Conservation (phyloP, 805 yeast genomes). For the Tanozyma kutaoensis region DNA sequence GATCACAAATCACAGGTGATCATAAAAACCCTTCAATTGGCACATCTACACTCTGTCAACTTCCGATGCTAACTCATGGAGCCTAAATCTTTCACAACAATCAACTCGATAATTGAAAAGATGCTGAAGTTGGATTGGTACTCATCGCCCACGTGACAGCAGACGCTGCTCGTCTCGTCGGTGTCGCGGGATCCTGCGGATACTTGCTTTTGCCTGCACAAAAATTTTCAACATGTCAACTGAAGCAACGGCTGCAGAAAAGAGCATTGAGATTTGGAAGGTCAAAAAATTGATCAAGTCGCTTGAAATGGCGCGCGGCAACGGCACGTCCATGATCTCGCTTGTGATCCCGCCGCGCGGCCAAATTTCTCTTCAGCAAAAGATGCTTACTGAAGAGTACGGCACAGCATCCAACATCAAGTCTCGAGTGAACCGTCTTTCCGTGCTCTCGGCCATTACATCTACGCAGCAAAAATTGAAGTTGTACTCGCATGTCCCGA, state of each 20-base stretch:
- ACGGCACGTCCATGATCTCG: constrained; percentile 98
- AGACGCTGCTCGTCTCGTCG: too few species aligned
- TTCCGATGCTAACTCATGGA: too few species aligned
- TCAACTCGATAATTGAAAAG: too few species aligned
- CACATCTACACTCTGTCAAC: too few species aligned
- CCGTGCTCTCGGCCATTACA: constrained; percentile 92
- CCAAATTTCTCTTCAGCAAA: constrained; percentile 77
- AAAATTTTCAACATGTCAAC: too few species aligned
- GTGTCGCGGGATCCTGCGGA: too few species aligned
- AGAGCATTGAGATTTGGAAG: constrained; percentile 98
- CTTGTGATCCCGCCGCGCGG: constrained; percentile 91
- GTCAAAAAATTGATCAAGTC: constrained; percentile 85
- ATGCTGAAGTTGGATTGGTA: too few species aligned
- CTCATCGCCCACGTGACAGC: too few species aligned
- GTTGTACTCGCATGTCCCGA: constrained; percentile 79
- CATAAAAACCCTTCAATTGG: too few species aligned
- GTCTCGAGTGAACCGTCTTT: constrained; percentile 91
- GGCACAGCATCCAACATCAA: constrained; percentile 98
- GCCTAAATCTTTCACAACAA: too few species aligned
- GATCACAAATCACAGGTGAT: too few species aligned
- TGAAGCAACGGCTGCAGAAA: constrained; percentile 53
- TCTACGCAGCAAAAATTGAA: constrained; percentile 96
- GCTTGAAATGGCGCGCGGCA: constrained; percentile 88
- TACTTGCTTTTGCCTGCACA: too few species aligned
- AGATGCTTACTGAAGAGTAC: constrained; percentile 93